Base-by-base conservation (phyloP, 257 asterid species). In the Linderniella brevidens region DNA sequence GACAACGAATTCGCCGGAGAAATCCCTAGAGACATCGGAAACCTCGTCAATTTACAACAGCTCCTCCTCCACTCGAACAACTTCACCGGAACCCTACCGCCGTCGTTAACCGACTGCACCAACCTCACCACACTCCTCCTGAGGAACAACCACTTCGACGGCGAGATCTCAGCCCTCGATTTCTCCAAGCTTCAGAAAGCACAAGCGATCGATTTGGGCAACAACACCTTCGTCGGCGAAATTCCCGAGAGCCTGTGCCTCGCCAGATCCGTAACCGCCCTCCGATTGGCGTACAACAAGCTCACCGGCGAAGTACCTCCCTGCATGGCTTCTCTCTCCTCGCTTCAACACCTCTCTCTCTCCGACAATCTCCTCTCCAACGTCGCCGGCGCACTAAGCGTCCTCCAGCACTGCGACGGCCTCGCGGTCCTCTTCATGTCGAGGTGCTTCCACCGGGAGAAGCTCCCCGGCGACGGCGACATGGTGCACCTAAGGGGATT, bases 1-100 rank as follows among this genome's bases (percentile, higher is more conserved):
- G 53, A 35, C 7, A 76, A 76, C 10, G 58, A 58, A 8, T 41
- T 73, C 4, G 57, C 32, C 0, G 86, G 76, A 3, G 68, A 37
- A 59, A 11, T 76, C 3, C 81, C 81, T 11, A 7, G 14, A 0
- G 17, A 64, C 37, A 52, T 73, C 5, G 86, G 81, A 0, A 15
- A 15, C 19, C 67, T 76, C 5, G 41, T 66, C 38, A 65, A 53
- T 16, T 56, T 73, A 52, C 54, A 73, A 51, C 73, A 67, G 5
- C 76, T 76, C 18, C 69, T 64, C 11, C 78, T 76, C 17, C 81
- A 73, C 61, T 59, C 70, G 43, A 73, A 73, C 56, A 63, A 50
- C 60, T 51, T 76, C 37, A 62, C 49, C 11, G 76, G 76, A 9
- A 55, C 65, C 9, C 41, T 77, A 5, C 81, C 86, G 1, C 65